Base-by-base conservation (phyloP, 2,329 filamentous ascomycete genomes). In the Phoma herbarum region DNA sequence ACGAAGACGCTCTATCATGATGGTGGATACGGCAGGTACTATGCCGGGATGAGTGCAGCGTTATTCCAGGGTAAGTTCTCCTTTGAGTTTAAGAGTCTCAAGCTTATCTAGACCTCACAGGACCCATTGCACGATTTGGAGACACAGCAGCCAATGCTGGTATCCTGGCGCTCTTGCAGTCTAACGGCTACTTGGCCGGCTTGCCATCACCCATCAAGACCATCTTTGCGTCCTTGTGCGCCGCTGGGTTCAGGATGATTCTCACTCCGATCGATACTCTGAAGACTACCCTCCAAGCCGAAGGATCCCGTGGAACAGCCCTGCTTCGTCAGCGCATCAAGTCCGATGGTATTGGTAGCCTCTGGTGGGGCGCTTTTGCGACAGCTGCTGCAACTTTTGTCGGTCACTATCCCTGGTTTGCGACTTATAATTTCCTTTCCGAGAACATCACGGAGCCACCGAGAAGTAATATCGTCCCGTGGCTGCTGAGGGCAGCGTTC, bases 311-410 rank as follows among this genome's bases (percentile, higher is more conserved):
- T 4, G 70, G 70, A 9, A 67, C 63, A 47, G 37, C 59, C 3
- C 33, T 73, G 4, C 61, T 73, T 7, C 60, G 63, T 7, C 57
- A 67, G n/a, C 70, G 70, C 11, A 64, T 73, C 23, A 64, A 60
- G 12, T 67, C 63, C 1, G 61, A 73, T 33, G 70, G 70, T 0
- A 53, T 73, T 16, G 66, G 68, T 1, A 70, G 67, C 51, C 62
- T 73, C 4, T 73, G 70, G 70, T 73, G 70, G 70, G 70, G 70
- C 14, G 63, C 69, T n/a, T 69, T 71, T 28, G 70, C 69, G 2
- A 73, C 70, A 6, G 70, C 70, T 9, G 70, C 70, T 23, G 70
- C 70, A 2, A 73, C 70, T 0, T 73, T 73, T 29, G 68, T 72
- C 0, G 70, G 70, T 5, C 69, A 73, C 18, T 73, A 73, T 48